Evolutionary conservation across 1,284 basidiomycete species (phyloP), one percentile per base, ranked within the genome.

Genomic region (Cryptococcus sp.): DNA sequence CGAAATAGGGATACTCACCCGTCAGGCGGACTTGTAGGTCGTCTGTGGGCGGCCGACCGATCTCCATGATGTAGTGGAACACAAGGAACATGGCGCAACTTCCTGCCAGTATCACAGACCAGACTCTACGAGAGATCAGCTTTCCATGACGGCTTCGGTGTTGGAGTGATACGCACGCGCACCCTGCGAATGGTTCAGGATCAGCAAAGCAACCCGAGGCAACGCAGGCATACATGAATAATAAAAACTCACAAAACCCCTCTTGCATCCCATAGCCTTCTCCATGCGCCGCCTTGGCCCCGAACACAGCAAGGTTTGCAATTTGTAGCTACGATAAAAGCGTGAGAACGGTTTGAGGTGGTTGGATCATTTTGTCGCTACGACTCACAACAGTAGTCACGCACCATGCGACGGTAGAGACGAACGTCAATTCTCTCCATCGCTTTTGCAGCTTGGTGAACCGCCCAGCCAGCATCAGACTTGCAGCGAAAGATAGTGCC

Each of bases 11-110:
- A 17, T 7, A 45, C 16, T 45, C 8, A 45, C 42, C 42, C 1
- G 42, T 45, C 42, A 45, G 15, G 42, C 42, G 42, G 42, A 45
- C 42, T 45, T 45, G 42, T 13, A 45, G 22, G 42, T 45, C 42
- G 15, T 45, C 42, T 15, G n/a, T n/a, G 7, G 42, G 42, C 42
- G 42, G 42, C 15, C 22, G n/a, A 22, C 42, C 42, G 11, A 19
- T 19, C n/a, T 45, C 42, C 42, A 45, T 45, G 13, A 45, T 22
- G 22, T 19, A 22, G 22, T 45, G 42, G 22, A 45, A 45, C 42
- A 45, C n/a, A 22, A 45, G 42, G 13, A 45, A 45, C 42, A 45
- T 8, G 5, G 42, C n/a, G 42, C 42, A 45, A 10, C 8, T 15
- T 22, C 42, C 42, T 19, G 42, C 42, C 1, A 45, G n/a, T n/a